phyloP scores from a whole-genome alignment of 805 yeast species.

The Starmerella floricola region DNA sequence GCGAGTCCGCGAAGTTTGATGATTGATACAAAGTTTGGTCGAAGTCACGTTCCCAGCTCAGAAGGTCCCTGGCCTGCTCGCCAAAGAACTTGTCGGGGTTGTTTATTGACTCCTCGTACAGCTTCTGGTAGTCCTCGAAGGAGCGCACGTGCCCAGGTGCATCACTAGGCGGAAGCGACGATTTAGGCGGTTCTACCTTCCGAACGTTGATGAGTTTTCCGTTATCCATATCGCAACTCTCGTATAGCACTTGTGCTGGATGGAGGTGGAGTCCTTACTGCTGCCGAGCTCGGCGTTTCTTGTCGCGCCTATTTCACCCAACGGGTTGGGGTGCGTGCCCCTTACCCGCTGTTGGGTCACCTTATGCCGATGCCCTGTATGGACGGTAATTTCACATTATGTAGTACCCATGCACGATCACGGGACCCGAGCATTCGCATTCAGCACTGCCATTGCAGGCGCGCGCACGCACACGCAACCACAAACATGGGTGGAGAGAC shows the following conservation, averaged over 20 bases:
- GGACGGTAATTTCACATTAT: no score
- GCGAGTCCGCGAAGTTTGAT: constrained; percentile 26
- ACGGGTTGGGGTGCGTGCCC: constrained; percentile 3
- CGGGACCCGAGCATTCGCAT: no score
- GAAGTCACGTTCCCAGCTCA: constrained; percentile 74
- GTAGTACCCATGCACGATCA: no score
- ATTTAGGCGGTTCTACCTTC: constrained; percentile 21
- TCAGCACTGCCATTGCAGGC: no score
- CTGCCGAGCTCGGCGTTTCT: background rate
- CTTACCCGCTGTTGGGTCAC: constrained; percentile 1
- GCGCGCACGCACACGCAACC: background rate
- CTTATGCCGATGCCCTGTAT: no score
- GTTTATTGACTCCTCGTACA: constrained; percentile 64
- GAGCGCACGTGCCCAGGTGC: constrained; percentile 36
- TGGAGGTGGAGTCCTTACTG: background rate
- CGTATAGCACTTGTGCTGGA: background rate
- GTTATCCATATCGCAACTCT: constrained; percentile 21
- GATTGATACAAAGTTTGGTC: constrained; percentile 35
- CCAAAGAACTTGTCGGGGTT: constrained; percentile 77
- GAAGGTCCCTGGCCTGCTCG: constrained; percentile 54
- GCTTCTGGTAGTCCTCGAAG: constrained; percentile 52
- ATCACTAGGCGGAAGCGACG: constrained; percentile 22
- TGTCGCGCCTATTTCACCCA: background rate
- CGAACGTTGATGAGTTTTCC: constrained; percentile 24
- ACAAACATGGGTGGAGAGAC: background rate